Conservation (phyloP, 208 protist species). For the Novymonas esmeraldas region DNA sequence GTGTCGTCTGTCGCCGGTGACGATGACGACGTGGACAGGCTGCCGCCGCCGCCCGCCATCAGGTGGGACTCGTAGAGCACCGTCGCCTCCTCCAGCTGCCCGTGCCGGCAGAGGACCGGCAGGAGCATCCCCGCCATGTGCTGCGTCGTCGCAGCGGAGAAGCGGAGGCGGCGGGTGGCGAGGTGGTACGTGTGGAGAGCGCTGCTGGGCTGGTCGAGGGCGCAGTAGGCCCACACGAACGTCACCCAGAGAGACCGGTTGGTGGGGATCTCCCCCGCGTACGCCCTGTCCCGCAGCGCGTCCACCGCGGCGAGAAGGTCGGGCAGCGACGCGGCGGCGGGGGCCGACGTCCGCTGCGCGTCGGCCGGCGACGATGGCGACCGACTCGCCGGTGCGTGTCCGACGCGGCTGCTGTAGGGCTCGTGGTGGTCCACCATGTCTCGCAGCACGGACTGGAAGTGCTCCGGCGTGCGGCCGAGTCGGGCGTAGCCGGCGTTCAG, state of each 20-base stretch:
- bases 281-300: slow-evolving; percentile 64
- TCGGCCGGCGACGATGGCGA: background rate
- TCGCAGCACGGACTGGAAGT: slow-evolving; percentile 78
- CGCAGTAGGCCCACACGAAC: slow-evolving; percentile 76
- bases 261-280: slow-evolving; percentile 64
- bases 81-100: slow-evolving; percentile 42
- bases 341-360: too few relatives aligned
- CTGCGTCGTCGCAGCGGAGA: slow-evolving; percentile 58
- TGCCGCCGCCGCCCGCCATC: slow-evolving; percentile 9
- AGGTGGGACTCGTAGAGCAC: slow-evolving; percentile 46
- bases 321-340: too few relatives aligned
- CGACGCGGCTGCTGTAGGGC: slow-evolving; percentile 15
- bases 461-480: slow-evolving; percentile 60
- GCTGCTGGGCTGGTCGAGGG: slow-evolving; percentile 40
- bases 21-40: background rate
- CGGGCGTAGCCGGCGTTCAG: slow-evolving; percentile 69
- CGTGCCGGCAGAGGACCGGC: slow-evolving; percentile 55
- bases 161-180: slow-evolving; percentile 42
- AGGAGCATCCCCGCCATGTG: slow-evolving; percentile 75
- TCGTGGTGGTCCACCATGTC: slow-evolving; percentile 54
- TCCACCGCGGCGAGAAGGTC: slow-evolving; percentile 40
- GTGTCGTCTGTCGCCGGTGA: too few relatives aligned
- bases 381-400: background rate
- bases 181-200: slow-evolving; percentile 64
- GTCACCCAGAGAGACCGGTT: slow-evolving; percentile 72